Evolutionary conservation across 371 early-diverging fungal genomes (phyloP).

Genomic region (Sporodiniella umbellata): DNA sequence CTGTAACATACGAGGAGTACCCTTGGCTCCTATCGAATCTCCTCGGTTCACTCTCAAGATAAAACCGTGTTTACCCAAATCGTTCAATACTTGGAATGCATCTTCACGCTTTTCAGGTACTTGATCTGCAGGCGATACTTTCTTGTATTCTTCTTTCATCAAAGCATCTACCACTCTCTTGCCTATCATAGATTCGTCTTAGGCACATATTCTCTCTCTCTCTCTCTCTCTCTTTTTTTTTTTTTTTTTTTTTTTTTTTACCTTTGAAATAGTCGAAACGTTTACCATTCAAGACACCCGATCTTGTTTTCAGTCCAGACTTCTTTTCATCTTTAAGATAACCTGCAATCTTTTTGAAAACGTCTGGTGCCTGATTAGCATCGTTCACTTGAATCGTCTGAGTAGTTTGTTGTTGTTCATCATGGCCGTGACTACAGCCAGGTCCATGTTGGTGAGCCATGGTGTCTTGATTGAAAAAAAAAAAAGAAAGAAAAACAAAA

Average conservation of each 20-base stretch:
- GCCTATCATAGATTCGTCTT: no score
- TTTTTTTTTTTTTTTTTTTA: constrained; percentile 17
- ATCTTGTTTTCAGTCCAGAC: constrained; percentile 75
- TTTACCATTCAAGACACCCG: constrained; percentile 88
- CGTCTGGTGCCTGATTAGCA: constrained; percentile 39
- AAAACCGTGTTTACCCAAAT: constrained; percentile 68
- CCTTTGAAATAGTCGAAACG: constrained; percentile 94
- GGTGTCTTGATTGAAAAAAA: background rate
- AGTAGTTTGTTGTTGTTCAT: constrained; percentile 10
- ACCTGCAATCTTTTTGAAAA: constrained; percentile 31
- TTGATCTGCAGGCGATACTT: constrained; percentile 42
- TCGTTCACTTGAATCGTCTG: constrained; percentile 43
- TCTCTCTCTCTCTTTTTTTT: no score
- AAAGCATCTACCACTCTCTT: constrained; percentile 81
- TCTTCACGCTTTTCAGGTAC: constrained; percentile 59
- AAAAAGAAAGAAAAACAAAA: background rate
- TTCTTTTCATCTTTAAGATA: constrained; percentile 43
- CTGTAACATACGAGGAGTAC: constrained; percentile 51
- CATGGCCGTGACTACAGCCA: constrained; percentile 19
- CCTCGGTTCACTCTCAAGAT: constrained; percentile 73
- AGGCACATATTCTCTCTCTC: no score
- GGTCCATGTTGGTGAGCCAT: constrained; percentile 33
- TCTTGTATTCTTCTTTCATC: constrained; percentile 64
- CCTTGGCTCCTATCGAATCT: constrained; percentile 49
- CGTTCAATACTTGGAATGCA: constrained; percentile 63